Base-by-base conservation (phyloP, 1,139 yeast genomes). In the Suhomyces bribrorum region DNA sequence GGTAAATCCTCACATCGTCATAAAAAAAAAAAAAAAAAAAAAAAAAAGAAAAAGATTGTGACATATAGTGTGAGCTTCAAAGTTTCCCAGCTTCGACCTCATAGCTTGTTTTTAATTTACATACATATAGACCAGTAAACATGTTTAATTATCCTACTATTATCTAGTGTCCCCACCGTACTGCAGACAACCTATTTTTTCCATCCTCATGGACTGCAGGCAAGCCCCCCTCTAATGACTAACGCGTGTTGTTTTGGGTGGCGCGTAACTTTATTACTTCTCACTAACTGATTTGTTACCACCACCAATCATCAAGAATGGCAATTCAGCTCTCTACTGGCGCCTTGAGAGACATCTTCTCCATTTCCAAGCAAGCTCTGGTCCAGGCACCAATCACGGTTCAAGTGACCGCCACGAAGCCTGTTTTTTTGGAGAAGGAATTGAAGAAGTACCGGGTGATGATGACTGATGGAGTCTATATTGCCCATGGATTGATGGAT, bases 401-500 rank as follows among this genome's bases (percentile, higher is more conserved):
- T 7, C 81, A 76, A 52, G 72, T 76, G 20, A 64, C 73, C 24
- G 76, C 77, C 49, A 63, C 72, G 41, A 76, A 69, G 49, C 71
- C 67, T 9, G 65, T 69, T 37, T 61, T 63, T 28, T 64, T 64
- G 45, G 76, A 69, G 14, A 57, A 60, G 14, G 77, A 78, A 28
- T 53, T 62, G 32, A 69, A 72, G 41, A 67, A 81, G 53, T 66
- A 75, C 41, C 68, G 86, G 48, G 64, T 80, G 32, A 65, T 83
- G 64, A 59, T 84, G 38, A 78, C 79, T 37, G 94, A 84, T 61
- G 90, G 92, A 17, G 64, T 62, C 14, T 80, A 73, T 56, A 68
- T 74, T 29, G 69, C 81, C 42, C 86, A 84, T 52, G 86, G 86
- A 1, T 73, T 84, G 36, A 70, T 83, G 49, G 83, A 83, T 52